Percentiles rank a stretch among this genome's conserved stretches.
Conservation (phyloP, 257 asterid species). For the Prunella vulgaris region DNA sequence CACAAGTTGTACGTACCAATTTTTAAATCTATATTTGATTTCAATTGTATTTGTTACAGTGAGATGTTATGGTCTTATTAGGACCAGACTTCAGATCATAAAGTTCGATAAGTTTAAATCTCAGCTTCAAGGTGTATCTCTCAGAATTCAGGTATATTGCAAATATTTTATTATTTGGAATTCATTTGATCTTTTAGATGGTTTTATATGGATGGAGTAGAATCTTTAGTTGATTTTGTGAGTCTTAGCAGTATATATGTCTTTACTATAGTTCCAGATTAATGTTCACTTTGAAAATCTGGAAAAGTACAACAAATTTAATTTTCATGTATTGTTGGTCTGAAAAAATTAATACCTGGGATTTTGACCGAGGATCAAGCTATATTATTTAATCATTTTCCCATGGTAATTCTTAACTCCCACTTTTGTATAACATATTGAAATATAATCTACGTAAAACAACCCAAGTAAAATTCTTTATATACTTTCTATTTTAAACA, state of each 20-base stretch:
- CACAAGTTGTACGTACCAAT: neutral
- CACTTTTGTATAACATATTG: too few relatives aligned
- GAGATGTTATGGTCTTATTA: conserved; percentile 96
- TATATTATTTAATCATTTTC: too few relatives aligned
- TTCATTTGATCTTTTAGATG: neutral
- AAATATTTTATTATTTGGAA: neutral
- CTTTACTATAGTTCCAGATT: neutral
- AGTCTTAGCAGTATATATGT: neutral
- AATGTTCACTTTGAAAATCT: too few relatives aligned
- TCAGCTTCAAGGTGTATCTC: conserved; percentile 97
- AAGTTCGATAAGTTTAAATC: conserved; percentile 95
- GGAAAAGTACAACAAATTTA: too few relatives aligned
- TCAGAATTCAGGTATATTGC: conserved; percentile 78
- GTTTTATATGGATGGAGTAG: conserved; percentile 10
- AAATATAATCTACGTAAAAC: too few relatives aligned
- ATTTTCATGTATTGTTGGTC: too few relatives aligned
- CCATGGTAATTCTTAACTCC: too few relatives aligned
- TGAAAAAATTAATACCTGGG: too few relatives aligned
- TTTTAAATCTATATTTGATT: conserved; percentile 23
- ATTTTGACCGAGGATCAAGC: too few relatives aligned
- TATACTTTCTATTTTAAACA: too few relatives aligned
- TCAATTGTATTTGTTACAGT: conserved; percentile 43
- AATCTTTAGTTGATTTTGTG: neutral
- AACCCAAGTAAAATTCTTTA: too few relatives aligned
- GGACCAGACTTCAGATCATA: conserved; percentile 92